Evolutionary conservation across 2,329 filamentous ascomycete genomes (phyloP), one percentile per base, ranked within the genome.

Genomic region (Harringtonia lauricola): DNA sequence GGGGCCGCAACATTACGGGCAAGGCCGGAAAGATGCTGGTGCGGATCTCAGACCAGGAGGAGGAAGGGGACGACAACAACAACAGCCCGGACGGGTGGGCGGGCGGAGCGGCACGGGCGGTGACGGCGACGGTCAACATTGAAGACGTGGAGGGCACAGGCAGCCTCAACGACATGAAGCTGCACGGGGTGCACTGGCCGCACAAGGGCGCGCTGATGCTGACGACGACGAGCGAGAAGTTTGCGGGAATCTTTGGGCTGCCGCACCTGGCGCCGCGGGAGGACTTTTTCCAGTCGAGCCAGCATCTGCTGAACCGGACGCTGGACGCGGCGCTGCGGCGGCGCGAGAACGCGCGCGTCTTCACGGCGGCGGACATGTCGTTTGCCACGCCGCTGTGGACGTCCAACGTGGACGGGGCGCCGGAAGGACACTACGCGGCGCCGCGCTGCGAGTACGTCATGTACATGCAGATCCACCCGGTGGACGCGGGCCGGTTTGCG

Each of bases 191-290:
- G 4, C 90, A 96, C 64, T 94, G 88, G 70, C 80, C 83, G 31
- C 72, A 75, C n/a, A 76, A 83, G 49, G 92, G 92, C 2, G 76
- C 79, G 14, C 76, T 92, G 40, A 66, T 96, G 30, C 66, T 96
- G 57, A 86, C 83, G 2, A 95, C 90, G 1, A 90, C 88, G 39
- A 95, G 88, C 60, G 85, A 95, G 57, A 95, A 94, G 66, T 92
- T 92, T 56, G 79, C 83, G n/a, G 89, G 92, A 36, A 81, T 96
- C 44, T 94, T 94, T 59, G 84, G 81, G 3, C 66, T 96, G 38
- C 89, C 92, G 22, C 88, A 96, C 60, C 72, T 98, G 41, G 71
- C 84, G 1, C 73, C 86, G 0, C 61, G 66, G 18, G 57, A 65
- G 4, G 67, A 75, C 39, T 79, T 72, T 55, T 78, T 77, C 58